phyloP scores from a whole-genome alignment of 2,329 filamentous ascomycete species.

The Diaporthe sp. region DNA sequence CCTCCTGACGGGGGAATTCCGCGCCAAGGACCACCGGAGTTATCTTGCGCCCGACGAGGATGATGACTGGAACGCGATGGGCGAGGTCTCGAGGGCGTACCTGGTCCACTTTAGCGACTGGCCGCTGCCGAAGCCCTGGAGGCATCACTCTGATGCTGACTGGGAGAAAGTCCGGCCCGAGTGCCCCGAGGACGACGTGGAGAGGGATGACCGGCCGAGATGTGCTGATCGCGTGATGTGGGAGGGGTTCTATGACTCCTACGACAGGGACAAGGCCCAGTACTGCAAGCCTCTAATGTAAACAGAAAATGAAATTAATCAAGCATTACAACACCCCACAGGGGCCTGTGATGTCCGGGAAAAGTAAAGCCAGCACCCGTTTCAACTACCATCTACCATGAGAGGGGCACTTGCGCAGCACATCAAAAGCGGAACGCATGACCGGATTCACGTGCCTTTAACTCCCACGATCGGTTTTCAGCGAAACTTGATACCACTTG shows the following conservation, averaged over 20 bases:
- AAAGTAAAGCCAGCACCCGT: not conserved
- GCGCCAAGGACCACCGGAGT: not conserved
- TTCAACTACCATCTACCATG: too few species aligned
- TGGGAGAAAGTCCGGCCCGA: not conserved
- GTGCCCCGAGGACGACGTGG: not conserved
- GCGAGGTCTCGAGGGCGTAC: slow-evolving; percentile 8
- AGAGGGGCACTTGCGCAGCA: not conserved
- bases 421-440: not conserved
- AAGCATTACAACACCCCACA: not conserved
- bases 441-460: too few species aligned
- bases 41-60: not conserved
- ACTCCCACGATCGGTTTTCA: too few species aligned
- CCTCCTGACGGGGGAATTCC: slow-evolving; percentile 7
- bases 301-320: not conserved
- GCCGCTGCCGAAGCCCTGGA: slow-evolving; percentile 6
- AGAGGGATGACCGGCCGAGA: not conserved
- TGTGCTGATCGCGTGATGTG: slow-evolving; percentile 12
- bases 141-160: not conserved
- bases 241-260: not conserved
- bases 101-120: slow-evolving; percentile 4
- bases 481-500: too few species aligned
- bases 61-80: not conserved
- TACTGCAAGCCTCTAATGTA: not conserved
- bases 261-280: not conserved
- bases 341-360: not conserved